These are phyloP conservation scores for Tubosaeta sp. DNA, from an alignment of 768 basidiomycete species.

Conservation along the genomic window DNA sequence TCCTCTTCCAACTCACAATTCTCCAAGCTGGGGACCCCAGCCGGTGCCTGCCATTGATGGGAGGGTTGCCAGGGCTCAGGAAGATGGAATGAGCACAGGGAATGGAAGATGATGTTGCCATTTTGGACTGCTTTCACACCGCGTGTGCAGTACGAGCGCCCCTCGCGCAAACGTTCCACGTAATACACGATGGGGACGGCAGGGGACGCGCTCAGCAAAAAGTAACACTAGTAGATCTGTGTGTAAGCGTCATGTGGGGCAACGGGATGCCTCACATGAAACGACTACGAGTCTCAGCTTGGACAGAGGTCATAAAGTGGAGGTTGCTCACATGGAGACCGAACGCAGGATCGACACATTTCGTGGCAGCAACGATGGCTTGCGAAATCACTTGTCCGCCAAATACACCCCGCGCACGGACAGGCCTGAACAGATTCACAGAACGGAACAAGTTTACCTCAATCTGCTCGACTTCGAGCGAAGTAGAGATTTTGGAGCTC, in stretches of 20 bases:
- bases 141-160: slow-evolving; percentile 68
- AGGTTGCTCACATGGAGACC: slow-evolving; percentile 61
- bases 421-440: slow-evolving; percentile 64
- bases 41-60: slow-evolving; percentile 67
- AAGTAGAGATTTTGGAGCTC: slow-evolving; percentile 64
- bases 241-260: slow-evolving; percentile 5
- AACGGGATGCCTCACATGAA: slow-evolving; percentile 51
- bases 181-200: slow-evolving; percentile 72
- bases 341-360: slow-evolving; percentile 61
- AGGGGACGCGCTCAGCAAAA: slow-evolving; percentile 70
- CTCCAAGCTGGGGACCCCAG: slow-evolving; percentile 49
- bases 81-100: slow-evolving; percentile 79
- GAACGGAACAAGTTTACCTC: slow-evolving; percentile 78
- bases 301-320: not conserved
- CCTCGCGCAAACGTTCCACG: slow-evolving; percentile 72
- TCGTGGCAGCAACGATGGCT: slow-evolving; percentile 77
- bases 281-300: slow-evolving; percentile 40
- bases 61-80: slow-evolving; percentile 73
- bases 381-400: slow-evolving; percentile 91
- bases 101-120: slow-evolving; percentile 52
- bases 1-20: slow-evolving; percentile 59
- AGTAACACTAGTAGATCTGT: slow-evolving; percentile 65
- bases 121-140: slow-evolving; percentile 55
- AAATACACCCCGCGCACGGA: slow-evolving; percentile 66
- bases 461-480: slow-evolving; percentile 73